phyloP scores from a whole-genome alignment of 495 filamentous ascomycete species.

The Hypoxylon fuscum region DNA sequence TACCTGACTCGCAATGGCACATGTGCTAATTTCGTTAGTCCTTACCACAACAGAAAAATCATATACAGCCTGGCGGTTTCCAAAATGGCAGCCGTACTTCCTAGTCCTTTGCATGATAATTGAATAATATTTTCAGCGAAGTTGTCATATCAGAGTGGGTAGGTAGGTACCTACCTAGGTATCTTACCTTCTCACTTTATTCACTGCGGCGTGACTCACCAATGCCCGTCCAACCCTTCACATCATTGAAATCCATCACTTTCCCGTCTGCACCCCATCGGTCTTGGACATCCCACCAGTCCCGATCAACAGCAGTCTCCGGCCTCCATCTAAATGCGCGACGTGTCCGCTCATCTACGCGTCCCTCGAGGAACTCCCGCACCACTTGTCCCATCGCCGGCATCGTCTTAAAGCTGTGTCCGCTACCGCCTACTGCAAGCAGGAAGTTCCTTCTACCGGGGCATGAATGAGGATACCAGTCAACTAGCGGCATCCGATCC shows the following conservation, averaged over 20 bases:
- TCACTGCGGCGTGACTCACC: conserved; percentile 1
- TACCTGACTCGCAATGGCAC: conserved; percentile 14
- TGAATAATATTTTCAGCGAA: no score
- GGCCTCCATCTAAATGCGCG: conserved; percentile 61
- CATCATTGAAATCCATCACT: conserved; percentile 59
- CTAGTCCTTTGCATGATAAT: no score
- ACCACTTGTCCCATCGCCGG: conserved; percentile 60
- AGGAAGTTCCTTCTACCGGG: conserved; percentile 53
- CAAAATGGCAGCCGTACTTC: no score
- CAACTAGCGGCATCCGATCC: conserved; percentile 61
- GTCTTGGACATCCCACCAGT: conserved; percentile 61
- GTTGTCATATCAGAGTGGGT: no score
- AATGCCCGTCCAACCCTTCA: conserved; percentile 41
- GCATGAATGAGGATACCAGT: conserved; percentile 43
- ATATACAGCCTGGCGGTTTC: no score
- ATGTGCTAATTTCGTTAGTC: conserved; percentile 31
- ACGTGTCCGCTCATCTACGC: conserved; percentile 49
- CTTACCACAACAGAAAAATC: background rate
- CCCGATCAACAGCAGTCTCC: conserved; percentile 54
- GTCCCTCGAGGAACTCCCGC: conserved; percentile 56
- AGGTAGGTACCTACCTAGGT: background rate
- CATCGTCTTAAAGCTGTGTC: conserved; percentile 62
- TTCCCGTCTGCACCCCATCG: conserved; percentile 54
- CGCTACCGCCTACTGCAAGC: conserved; percentile 61
- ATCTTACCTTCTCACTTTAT: background rate